These are phyloP conservation scores for Athelia sp. DNA, from an alignment of 1,284 basidiomycete genomes.

Conservation along the genomic window DNA sequence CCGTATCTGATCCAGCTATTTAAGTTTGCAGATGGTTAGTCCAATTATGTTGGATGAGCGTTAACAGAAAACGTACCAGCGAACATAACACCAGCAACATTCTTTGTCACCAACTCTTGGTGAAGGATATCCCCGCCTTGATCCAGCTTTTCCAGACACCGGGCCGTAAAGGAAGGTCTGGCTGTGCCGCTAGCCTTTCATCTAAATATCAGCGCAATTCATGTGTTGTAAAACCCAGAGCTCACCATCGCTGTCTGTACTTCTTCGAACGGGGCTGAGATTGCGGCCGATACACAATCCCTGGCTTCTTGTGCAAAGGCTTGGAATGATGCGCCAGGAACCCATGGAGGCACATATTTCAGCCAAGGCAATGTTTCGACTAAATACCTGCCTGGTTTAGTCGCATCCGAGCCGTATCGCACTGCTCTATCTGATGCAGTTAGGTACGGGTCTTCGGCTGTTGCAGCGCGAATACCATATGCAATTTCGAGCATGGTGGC, in stretches of 20 bases:
- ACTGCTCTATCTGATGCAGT: slow-evolving; percentile 20
- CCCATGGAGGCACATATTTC: slow-evolving; percentile 15
- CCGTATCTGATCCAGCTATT: slow-evolving; percentile 26
- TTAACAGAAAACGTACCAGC: neutral
- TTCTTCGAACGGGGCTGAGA: slow-evolving; percentile 16
- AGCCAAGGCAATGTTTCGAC: slow-evolving; percentile 16
- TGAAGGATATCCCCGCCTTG: neutral
- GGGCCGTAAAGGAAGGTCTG: neutral
- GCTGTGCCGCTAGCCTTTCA: neutral
- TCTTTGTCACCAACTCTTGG: neutral
- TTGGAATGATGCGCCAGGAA: slow-evolving; percentile 28
- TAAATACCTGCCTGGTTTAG: slow-evolving; percentile 22
- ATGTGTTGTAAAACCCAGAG: too few relatives aligned
- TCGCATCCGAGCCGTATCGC: slow-evolving; percentile 14
- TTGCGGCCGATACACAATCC: slow-evolving; percentile 8
- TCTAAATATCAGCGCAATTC: too few relatives aligned
- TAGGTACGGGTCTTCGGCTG: slow-evolving; percentile 24
- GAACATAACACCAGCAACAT: neutral
- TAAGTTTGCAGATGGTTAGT: neutral
- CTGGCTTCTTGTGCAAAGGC: slow-evolving; percentile 17
- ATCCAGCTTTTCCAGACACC: neutral
- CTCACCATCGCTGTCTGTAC: slow-evolving; percentile 5
- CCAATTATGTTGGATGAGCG: neutral
- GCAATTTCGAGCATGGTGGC: neutral
- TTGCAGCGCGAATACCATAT: slow-evolving; percentile 13